A percentile compares a stretch with the other conserved stretches of the same genome.
These are phyloP conservation scores for Scutellaria minor DNA, from an alignment of 257 asterid species.

Conservation along the genomic window DNA sequence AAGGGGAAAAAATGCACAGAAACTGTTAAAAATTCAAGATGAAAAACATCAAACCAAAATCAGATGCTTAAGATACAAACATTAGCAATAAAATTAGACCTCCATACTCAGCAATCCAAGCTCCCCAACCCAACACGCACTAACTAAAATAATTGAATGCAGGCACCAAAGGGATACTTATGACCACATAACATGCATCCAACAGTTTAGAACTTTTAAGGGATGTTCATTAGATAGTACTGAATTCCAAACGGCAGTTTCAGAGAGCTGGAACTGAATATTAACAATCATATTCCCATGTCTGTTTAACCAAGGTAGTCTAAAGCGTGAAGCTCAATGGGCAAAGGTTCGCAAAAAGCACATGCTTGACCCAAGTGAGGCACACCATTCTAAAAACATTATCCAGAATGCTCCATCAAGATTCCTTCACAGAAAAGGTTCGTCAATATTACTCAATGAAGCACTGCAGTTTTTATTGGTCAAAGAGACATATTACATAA, in stretches of 20 bases:
- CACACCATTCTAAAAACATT: too few relatives aligned
- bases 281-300: not conserved
- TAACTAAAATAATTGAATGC: not conserved
- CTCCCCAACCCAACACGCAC: slow-evolving; percentile 2
- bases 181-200: not conserved
- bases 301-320: not conserved
- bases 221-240: not conserved
- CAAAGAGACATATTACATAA: too few relatives aligned
- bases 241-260: not conserved
- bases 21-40: not conserved
- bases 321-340: too few relatives aligned
- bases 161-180: not conserved
- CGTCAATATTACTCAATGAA: too few relatives aligned
- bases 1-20: not conserved
- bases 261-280: not conserved
- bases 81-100: not conserved
- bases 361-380: too few relatives aligned
- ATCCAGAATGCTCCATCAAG: too few relatives aligned
- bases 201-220: not conserved
- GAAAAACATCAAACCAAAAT: not conserved
- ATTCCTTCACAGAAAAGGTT: too few relatives aligned
- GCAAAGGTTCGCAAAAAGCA: too few relatives aligned
- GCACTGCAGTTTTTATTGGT: too few relatives aligned
- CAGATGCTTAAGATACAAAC: not conserved
- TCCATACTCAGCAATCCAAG: not conserved